These are phyloP conservation scores for Fonsecaea nubica DNA, from an alignment of 2,329 filamentous ascomycete genomes.

Conservation along the genomic window DNA sequence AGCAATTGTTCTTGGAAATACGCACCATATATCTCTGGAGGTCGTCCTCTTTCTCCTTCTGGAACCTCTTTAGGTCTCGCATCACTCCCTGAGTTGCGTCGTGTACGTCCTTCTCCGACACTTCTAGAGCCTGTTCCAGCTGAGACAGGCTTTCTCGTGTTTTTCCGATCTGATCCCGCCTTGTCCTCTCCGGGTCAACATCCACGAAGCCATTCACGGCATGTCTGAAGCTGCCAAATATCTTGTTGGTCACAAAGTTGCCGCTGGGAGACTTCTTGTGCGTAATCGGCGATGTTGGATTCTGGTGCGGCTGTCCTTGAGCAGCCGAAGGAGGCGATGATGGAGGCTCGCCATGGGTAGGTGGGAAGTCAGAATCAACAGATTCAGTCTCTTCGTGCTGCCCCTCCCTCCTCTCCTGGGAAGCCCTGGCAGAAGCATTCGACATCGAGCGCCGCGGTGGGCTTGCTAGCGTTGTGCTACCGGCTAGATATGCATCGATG, in stretches of 20 bases:
- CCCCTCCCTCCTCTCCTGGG: constrained; percentile 59
- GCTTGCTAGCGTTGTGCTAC: constrained; percentile 66
- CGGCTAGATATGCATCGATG: constrained; percentile 87
- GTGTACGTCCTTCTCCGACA: constrained; percentile 88
- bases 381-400: constrained; percentile 79
- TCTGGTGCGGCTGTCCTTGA: constrained; percentile 67
- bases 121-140: constrained; percentile 88
- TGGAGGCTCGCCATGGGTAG: constrained; percentile 77
- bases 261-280: constrained; percentile 84
- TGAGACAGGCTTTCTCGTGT: constrained; percentile 82
- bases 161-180: constrained; percentile 93
- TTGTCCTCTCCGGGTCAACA: constrained; percentile 89
- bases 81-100: constrained; percentile 89
- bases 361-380: constrained; percentile 94
- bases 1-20: constrained; percentile 28
- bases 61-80: constrained; percentile 89
- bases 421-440: constrained; percentile 52
- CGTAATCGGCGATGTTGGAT: constrained; percentile 41
- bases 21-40: constrained; percentile 93
- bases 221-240: constrained; percentile 94
- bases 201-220: constrained; percentile 96
- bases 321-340: constrained; percentile 69
- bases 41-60: constrained; percentile 94
- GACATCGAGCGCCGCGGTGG: constrained; percentile 72
- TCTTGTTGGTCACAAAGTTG: constrained; percentile 89